Evolutionary conservation across 805 yeast genomes (phyloP), one percentile per base, ranked within the genome.

Genomic region (Starmerella sirachaensis): DNA sequence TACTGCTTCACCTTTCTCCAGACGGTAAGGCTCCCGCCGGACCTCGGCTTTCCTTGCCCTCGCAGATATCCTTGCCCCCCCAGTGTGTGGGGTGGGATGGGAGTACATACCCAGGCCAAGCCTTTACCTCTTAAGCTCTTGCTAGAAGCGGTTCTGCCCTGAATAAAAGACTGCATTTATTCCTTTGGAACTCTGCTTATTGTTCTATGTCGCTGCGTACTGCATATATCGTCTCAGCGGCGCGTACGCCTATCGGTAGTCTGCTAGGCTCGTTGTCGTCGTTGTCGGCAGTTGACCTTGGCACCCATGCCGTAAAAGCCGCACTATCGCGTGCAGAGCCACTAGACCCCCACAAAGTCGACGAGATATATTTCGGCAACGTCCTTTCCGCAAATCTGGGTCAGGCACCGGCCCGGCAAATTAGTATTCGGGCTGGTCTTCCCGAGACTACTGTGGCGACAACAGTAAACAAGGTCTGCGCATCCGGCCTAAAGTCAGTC

Each of bases 351-450:
- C 69, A 70, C 29, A 76, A 70, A 47, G 91, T 82, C 39, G 94
- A 86, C 48, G 97, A 88, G 62, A 76, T 88, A 57, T 70, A 80
- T 56, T 85, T 85, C 59, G 98, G 98, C 55, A 81, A 84, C 55
- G 98, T 85, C 34, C 63, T 84, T 55, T 82, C 81, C 55, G 97
- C 96, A 47, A 83, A 83, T 54, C 77, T 82, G 43, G 97, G 98
- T 46, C 98, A 88, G 65, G 85, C 88, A 42, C 97, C 98, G 30
- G 98, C 98, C 24, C 78, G 97, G 64, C 98, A 88, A 65, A 97
- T 88, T 40, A 95, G 94, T 12, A 56, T 88, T 49, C 78, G 76
- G 55, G 79, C 97, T 14, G 97, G 97, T 12, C 69, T 91, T 37
- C 74, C 83, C 35, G 75, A 78, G 48, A 66, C 73, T 44, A 76